These are phyloP conservation scores for Phytophthora aleatoria DNA, from an alignment of 352 stramenopile species.

Conservation along the genomic window DNA sequence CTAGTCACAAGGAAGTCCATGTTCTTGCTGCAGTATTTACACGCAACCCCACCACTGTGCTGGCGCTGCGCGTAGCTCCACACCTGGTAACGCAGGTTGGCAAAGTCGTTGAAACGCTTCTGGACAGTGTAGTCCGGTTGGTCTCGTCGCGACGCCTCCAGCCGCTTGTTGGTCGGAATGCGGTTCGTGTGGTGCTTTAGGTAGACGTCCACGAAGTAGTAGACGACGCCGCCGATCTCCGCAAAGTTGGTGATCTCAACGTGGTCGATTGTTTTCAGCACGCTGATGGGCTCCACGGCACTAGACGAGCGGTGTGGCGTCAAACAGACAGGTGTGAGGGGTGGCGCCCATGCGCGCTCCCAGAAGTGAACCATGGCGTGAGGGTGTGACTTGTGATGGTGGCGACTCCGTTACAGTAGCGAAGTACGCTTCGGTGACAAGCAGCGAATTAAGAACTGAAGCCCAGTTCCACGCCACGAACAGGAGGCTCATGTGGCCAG, in stretches of 20 bases:
- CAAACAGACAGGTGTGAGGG: conserved; percentile 41
- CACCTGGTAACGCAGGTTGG: conserved; percentile 53
- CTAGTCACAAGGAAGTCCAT: conserved; percentile 49
- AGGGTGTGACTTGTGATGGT: conserved; percentile 1
- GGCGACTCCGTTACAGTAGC: background rate
- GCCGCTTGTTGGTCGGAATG: conserved; percentile 59
- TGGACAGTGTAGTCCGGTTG: conserved; percentile 46
- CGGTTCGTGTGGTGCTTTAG: conserved; percentile 50
- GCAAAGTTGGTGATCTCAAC: conserved; percentile 50
- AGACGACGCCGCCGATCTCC: conserved; percentile 40
- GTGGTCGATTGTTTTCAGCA: conserved; percentile 50
- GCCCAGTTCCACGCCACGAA: background rate
- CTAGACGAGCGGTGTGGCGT: conserved; percentile 43
- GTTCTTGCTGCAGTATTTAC: conserved; percentile 51
- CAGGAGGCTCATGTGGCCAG: background rate
- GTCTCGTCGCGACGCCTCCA: conserved; percentile 23
- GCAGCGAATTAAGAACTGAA: conserved; percentile 34
- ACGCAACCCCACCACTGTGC: conserved; percentile 33
- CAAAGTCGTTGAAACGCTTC: conserved; percentile 57
- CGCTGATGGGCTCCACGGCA: conserved; percentile 40
- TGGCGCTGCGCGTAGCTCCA: conserved; percentile 52
- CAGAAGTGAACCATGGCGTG: conserved; percentile 37
- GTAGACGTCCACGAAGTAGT: conserved; percentile 61
- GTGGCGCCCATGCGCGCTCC: conserved; percentile 38
- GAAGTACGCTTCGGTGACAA: background rate